phyloP scores from a whole-genome alignment of 2,329 filamentous ascomycete genomes.

The Aspergillus fijiensis region DNA sequence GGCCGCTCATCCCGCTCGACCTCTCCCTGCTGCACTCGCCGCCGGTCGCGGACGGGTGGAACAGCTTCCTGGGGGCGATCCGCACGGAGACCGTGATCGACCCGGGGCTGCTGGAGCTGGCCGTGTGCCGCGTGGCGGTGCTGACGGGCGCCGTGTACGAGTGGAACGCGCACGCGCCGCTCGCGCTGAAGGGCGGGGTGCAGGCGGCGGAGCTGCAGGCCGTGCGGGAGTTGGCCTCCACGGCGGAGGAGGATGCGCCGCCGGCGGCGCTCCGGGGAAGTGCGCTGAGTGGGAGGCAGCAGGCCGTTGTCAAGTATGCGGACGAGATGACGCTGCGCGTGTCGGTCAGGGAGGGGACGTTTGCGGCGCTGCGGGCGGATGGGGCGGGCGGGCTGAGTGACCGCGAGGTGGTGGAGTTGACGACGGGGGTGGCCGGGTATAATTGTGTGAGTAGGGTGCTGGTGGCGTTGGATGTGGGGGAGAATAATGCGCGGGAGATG shows the following conservation, averaged over 20 bases:
- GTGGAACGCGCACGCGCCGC: slow-evolving; percentile 75
- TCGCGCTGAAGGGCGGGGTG: slow-evolving; percentile 48
- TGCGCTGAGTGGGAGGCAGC: slow-evolving; percentile 59
- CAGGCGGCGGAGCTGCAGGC: slow-evolving; percentile 49
- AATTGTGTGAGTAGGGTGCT: slow-evolving; percentile 86
- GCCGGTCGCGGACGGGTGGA: slow-evolving; percentile 70
- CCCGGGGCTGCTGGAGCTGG: slow-evolving; percentile 65
- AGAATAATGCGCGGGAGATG: slow-evolving; percentile 53
- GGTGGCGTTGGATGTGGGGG: slow-evolving; percentile 70
- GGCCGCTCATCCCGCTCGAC: slow-evolving; percentile 73
- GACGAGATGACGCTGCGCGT: slow-evolving; percentile 81
- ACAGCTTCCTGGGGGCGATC: slow-evolving; percentile 57
- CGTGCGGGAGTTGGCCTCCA: slow-evolving; percentile 55
- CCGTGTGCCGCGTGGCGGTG: slow-evolving; percentile 76
- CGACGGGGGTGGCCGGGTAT: slow-evolving; percentile 80
- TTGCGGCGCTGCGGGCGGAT: slow-evolving; percentile 57
- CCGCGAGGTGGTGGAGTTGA: slow-evolving; percentile 78
- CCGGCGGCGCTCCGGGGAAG: slow-evolving; percentile 44
- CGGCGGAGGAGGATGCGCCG: slow-evolving; percentile 30
- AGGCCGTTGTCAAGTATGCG: slow-evolving; percentile 68
- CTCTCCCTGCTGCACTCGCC: slow-evolving; percentile 73
- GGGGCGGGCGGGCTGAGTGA: slow-evolving; percentile 58
- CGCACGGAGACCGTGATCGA: slow-evolving; percentile 52
- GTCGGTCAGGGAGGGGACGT: slow-evolving; percentile 66
- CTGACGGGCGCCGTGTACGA: slow-evolving; percentile 82